phyloP scores from a whole-genome alignment of 2,329 filamentous ascomycete genomes.

The Pseudogymnoascus sp. region DNA sequence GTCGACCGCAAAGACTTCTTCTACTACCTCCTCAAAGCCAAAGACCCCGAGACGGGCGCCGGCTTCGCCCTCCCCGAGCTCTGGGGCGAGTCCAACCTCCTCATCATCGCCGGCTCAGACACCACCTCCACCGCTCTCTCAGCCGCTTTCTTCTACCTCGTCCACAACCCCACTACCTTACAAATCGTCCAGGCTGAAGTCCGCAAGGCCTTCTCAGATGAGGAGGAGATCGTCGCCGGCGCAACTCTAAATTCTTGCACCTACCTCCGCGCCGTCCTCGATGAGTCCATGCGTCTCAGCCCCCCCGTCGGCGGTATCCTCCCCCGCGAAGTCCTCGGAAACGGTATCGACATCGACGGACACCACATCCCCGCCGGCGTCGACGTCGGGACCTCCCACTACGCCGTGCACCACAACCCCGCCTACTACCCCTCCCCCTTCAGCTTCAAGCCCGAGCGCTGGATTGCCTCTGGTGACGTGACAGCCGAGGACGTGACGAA shows the following conservation, averaged over 20 bases:
- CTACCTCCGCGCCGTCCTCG: slow-evolving; percentile 38
- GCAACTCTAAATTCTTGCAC: slow-evolving; percentile 28
- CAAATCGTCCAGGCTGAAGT: slow-evolving; percentile 26
- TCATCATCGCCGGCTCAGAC: slow-evolving; percentile 29
- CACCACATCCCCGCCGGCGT: slow-evolving; percentile 33
- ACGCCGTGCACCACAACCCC: slow-evolving; percentile 39
- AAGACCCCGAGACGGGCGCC: slow-evolving; percentile 60
- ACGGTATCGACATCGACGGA: slow-evolving; percentile 22
- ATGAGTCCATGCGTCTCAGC: slow-evolving; percentile 25
- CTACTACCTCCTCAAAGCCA: slow-evolving; percentile 64
- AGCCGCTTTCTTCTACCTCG: slow-evolving; percentile 34
- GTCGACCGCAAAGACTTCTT: slow-evolving; percentile 65
- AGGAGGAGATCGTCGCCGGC: slow-evolving; percentile 32
- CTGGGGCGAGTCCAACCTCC: slow-evolving; percentile 19
- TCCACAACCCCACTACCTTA: slow-evolving; percentile 27
- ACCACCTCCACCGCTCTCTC: slow-evolving; percentile 35
- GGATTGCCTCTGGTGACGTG: slow-evolving; percentile 32
- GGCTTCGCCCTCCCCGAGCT: slow-evolving; percentile 31
- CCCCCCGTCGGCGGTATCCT: slow-evolving; percentile 23
- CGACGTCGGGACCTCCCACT: slow-evolving; percentile 38
- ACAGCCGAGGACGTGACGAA: slow-evolving; percentile 16
- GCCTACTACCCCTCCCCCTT: slow-evolving; percentile 37
- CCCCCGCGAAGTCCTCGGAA: slow-evolving; percentile 21
- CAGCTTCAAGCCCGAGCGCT: slow-evolving; percentile 39
- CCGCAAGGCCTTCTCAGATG: slow-evolving; percentile 16